These are phyloP conservation scores for Epichloe glyceriae DNA, from an alignment of 2,329 filamentous ascomycete genomes.

Conservation along the genomic window DNA sequence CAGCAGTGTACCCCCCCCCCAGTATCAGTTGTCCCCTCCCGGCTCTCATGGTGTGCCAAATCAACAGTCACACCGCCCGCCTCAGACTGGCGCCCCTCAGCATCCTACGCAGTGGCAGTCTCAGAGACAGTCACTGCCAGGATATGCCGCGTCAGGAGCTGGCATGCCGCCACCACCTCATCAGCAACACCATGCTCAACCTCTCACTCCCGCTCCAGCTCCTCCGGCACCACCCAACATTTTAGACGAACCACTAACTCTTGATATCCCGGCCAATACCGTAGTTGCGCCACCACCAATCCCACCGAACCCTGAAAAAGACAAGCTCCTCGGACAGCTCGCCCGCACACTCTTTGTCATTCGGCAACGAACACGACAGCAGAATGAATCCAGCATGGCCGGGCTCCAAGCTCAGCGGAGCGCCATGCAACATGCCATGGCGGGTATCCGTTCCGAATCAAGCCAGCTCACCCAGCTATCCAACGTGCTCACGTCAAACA, in stretches of 20 bases:
- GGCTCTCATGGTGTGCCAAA: not conserved
- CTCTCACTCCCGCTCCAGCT: constrained; percentile 11
- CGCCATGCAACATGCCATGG: constrained; percentile 60
- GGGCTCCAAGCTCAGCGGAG: constrained; percentile 67
- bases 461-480: constrained; percentile 58
- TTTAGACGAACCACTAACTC: constrained; percentile 43
- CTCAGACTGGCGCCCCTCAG: constrained; percentile 4
- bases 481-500: constrained; percentile 60
- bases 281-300: constrained; percentile 65
- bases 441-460: constrained; percentile 61
- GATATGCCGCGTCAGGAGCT: constrained; percentile 5
- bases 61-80: constrained; percentile 1
- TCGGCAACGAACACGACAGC: constrained; percentile 53
- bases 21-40: not conserved
- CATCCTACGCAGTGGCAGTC: constrained; percentile 11
- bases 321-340: constrained; percentile 68
- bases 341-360: constrained; percentile 56
- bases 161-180: not conserved
- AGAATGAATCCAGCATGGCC: constrained; percentile 61
- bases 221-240: constrained; percentile 35
- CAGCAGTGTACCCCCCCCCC: constrained; percentile 6
- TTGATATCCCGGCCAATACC: constrained; percentile 33
- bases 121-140: constrained; percentile 9
- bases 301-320: constrained; percentile 91
- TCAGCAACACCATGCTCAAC: constrained; percentile 7